Conservation (phyloP, 2,329 filamentous ascomycete species). For the Pseudogymnoascus sp. region DNA sequence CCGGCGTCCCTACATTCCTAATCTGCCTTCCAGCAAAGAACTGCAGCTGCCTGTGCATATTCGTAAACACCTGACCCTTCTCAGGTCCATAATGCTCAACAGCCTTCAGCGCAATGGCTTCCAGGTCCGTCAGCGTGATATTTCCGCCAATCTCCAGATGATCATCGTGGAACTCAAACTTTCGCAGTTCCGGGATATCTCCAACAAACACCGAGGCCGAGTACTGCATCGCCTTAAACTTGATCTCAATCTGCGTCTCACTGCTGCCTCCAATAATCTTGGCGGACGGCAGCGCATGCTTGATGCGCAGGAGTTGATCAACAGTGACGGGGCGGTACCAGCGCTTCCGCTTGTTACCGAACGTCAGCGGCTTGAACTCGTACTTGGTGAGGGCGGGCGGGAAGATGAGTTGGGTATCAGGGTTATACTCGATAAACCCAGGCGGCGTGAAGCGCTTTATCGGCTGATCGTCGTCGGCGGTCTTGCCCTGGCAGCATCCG, state of each 20-base stretch:
- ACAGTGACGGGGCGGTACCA: slow-evolving; percentile 89
- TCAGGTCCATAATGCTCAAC: slow-evolving; percentile 64
- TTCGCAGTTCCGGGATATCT: slow-evolving; percentile 80
- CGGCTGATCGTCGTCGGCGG: slow-evolving; percentile 39
- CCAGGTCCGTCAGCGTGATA: slow-evolving; percentile 82
- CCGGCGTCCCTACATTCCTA: slow-evolving; percentile 92
- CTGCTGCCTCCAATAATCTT: slow-evolving; percentile 95
- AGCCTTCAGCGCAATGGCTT: slow-evolving; percentile 72
- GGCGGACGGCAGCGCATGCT: slow-evolving; percentile 70
- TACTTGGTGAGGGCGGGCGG: slow-evolving; percentile 78
- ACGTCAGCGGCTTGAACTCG: slow-evolving; percentile 69
- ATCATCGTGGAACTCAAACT: slow-evolving; percentile 71
- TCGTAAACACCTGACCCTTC: slow-evolving; percentile 66
- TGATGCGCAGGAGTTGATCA: slow-evolving; percentile 84
- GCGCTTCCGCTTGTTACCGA: slow-evolving; percentile 88
- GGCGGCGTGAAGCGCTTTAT: slow-evolving; percentile 71
- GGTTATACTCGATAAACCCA: slow-evolving; percentile 88
- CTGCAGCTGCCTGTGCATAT: slow-evolving; percentile 85
- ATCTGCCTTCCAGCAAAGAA: slow-evolving; percentile 96
- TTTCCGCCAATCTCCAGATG: slow-evolving; percentile 90
- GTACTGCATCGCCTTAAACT: slow-evolving; percentile 93
- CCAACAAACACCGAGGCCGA: slow-evolving; percentile 84
- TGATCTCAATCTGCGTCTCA: slow-evolving; percentile 96
- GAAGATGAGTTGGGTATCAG: slow-evolving; percentile 91
- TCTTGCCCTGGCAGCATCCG: slow-evolving; percentile 61